Evolutionary conservation across 2,329 filamentous ascomycete species (phyloP).

Genomic region (Orbilia oligospora): DNA sequence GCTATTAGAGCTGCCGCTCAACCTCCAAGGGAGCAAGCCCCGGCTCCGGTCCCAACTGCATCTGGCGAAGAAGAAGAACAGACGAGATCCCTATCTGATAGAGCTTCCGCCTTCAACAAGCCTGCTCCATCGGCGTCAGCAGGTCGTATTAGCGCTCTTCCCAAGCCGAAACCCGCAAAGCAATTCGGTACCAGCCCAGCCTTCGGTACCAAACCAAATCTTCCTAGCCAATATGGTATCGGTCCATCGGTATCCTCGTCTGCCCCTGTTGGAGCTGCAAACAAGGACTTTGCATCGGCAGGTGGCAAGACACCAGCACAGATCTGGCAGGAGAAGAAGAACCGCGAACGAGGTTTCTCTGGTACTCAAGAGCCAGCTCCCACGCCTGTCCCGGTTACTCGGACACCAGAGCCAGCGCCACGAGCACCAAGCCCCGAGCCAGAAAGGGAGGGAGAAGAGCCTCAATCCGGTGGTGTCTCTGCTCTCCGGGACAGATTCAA

Average conservation of each 20-base stretch:
- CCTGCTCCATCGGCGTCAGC: conserved; percentile 69
- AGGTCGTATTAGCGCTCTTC: conserved; percentile 86
- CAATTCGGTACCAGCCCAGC: conserved; percentile 81
- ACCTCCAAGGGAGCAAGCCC: conserved; percentile 70
- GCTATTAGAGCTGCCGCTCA: conserved; percentile 89
- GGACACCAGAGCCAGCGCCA: conserved; percentile 68
- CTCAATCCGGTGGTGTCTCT: conserved; percentile 77
- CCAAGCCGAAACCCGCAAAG: conserved; percentile 95
- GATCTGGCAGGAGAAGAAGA: conserved; percentile 98
- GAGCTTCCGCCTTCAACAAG: conserved; percentile 79
- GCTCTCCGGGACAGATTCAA: conserved; percentile 87
- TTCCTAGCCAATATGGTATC: conserved; percentile 78
- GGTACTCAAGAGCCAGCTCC: conserved; percentile 71
- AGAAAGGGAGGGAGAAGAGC: conserved; percentile 71
- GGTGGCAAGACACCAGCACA: conserved; percentile 97
- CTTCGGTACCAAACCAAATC: conserved; percentile 87
- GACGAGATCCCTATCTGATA: conserved; percentile 79
- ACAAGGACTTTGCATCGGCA: conserved; percentile 92
- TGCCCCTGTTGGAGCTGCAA: conserved; percentile 81
- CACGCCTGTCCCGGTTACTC: conserved; percentile 64
- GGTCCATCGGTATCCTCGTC: conserved; percentile 74
- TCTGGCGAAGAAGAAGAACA: conserved; percentile 68
- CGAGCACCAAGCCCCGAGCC: conserved; percentile 66
- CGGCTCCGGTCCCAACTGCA: conserved; percentile 60
- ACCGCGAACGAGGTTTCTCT: conserved; percentile 76